These are phyloP conservation scores for Mycena rebaudengoi DNA, from an alignment of 768 basidiomycete species.

Conservation along the genomic window DNA sequence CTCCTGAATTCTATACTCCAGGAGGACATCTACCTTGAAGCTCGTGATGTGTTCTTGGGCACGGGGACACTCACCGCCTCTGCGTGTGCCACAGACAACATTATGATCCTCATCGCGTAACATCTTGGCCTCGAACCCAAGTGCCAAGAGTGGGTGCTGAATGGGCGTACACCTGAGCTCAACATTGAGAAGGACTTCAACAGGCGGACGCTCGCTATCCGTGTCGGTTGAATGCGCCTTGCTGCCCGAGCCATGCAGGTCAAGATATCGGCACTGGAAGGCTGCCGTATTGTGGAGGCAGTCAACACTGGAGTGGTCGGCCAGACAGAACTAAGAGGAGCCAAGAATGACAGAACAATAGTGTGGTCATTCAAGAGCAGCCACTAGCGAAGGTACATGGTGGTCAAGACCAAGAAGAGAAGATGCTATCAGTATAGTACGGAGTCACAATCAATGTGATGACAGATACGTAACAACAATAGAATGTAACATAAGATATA, in stretches of 20 bases:
- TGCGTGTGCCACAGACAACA: slow-evolving; percentile 53
- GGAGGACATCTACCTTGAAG: slow-evolving; percentile 90
- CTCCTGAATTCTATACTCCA: slow-evolving; percentile 79
- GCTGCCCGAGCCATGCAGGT: slow-evolving; percentile 50
- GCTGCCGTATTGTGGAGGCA: too few species aligned
- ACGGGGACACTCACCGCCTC: slow-evolving; percentile 62
- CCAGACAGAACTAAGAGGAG: too few species aligned
- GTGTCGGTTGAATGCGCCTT: slow-evolving; percentile 71
- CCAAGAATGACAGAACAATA: too few species aligned
- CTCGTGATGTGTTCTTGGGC: slow-evolving; percentile 94
- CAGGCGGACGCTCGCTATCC: slow-evolving; percentile 63
- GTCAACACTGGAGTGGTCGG: too few species aligned
- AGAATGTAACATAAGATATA: too few species aligned
- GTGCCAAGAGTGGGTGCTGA: slow-evolving; percentile 73
- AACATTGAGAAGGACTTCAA: slow-evolving; percentile 74
- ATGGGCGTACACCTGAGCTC: slow-evolving; percentile 69
- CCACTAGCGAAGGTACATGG: too few species aligned
- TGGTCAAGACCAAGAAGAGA: too few species aligned
- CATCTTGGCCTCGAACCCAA: slow-evolving; percentile 76
- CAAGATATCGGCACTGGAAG: slow-evolving; percentile 40
- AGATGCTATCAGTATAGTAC: too few species aligned
- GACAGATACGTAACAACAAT: too few species aligned
- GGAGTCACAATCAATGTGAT: too few species aligned
- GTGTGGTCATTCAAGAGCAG: too few species aligned
- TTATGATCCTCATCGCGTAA: slow-evolving; percentile 64